A percentile compares a stretch with the other conserved stretches of the same genome.
These are phyloP conservation scores for Aspergillus pseudoglaucus DNA, from an alignment of 2,329 filamentous ascomycete genomes.

Conservation along the genomic window DNA sequence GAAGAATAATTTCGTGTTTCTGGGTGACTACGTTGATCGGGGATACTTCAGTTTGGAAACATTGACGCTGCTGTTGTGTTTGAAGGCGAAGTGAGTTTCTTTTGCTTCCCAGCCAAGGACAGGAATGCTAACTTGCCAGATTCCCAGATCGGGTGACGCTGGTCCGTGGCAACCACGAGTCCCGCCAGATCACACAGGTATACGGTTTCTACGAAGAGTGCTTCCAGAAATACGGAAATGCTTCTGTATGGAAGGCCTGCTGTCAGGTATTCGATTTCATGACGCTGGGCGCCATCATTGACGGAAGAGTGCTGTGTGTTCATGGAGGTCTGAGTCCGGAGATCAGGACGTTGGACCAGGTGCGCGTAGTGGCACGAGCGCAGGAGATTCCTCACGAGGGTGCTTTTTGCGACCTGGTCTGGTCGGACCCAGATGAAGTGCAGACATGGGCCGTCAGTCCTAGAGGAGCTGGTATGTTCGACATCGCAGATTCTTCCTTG, in stretches of 20 bases:
- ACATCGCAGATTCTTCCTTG: too few species aligned
- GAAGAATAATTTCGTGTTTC: constrained; percentile 64
- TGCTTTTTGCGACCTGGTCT: constrained; percentile 69
- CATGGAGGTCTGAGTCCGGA: constrained; percentile 67
- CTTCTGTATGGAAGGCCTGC: constrained; percentile 72
- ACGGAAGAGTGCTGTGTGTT: constrained; percentile 67
- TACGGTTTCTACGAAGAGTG: constrained; percentile 77
- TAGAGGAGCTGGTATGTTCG: constrained; percentile 54
- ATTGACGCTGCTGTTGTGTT: constrained; percentile 64
- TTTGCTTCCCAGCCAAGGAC: background rate
- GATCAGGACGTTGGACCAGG: constrained; percentile 68
- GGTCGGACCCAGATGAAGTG: constrained; percentile 67
- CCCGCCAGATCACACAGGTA: constrained; percentile 69
- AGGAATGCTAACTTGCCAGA: constrained; percentile 31
- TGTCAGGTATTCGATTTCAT: constrained; percentile 74
- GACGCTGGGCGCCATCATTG: constrained; percentile 65
- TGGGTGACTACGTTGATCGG: constrained; percentile 68
- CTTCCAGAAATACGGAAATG: constrained; percentile 69
- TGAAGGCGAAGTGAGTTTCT: constrained; percentile 59
- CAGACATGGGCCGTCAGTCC: constrained; percentile 66
- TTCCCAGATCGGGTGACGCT: constrained; percentile 67
- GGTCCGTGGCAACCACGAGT: constrained; percentile 69
- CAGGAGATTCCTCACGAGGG: constrained; percentile 73
- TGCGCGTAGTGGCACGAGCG: constrained; percentile 65
- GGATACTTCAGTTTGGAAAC: constrained; percentile 70